Evolutionary conservation across 1,284 basidiomycete species (phyloP).

Genomic region (Rhodotorula mucilaginosa): DNA sequence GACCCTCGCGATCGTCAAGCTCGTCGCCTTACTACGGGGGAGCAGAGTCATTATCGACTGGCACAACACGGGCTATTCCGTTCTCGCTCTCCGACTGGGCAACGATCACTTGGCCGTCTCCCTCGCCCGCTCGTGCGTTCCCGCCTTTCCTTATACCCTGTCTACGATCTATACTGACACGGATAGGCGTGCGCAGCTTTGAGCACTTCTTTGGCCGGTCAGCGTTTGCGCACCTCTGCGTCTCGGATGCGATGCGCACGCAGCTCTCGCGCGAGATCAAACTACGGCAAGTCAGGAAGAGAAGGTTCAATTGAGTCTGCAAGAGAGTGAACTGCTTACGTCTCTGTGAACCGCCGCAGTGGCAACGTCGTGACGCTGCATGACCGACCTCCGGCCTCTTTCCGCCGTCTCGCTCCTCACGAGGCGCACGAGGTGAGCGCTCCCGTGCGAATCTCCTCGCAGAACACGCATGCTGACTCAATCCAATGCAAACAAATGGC

Average conservation of each 20-base stretch:
- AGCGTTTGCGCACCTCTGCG: conserved; percentile 90
- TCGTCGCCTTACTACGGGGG: conserved; percentile 61
- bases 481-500: too few relatives aligned
- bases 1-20: conserved; percentile 79
- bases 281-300: conserved; percentile 61
- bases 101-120: conserved; percentile 65
- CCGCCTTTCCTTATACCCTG: neutral
- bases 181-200: conserved; percentile 58
- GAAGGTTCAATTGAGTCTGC: neutral
- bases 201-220: conserved; percentile 71
- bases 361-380: conserved; percentile 75
- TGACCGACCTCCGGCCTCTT: conserved; percentile 80
- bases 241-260: conserved; percentile 81
- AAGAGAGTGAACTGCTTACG: neutral
- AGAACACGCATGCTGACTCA: neutral
- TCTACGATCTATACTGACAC: neutral
- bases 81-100: conserved; percentile 79
- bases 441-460: neutral
- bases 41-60: conserved; percentile 94
- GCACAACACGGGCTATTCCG: conserved; percentile 97
- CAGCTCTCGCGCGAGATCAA: conserved; percentile 71
- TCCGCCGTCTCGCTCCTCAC: conserved; percentile 65
- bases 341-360: conserved; percentile 52
- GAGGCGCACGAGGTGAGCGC: conserved; percentile 68
- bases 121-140: conserved; percentile 65